Evolutionary conservation across 768 basidiomycete genomes (phyloP), one percentile per base, ranked within the genome.

Genomic region (Holtermannia corniformis): DNA sequence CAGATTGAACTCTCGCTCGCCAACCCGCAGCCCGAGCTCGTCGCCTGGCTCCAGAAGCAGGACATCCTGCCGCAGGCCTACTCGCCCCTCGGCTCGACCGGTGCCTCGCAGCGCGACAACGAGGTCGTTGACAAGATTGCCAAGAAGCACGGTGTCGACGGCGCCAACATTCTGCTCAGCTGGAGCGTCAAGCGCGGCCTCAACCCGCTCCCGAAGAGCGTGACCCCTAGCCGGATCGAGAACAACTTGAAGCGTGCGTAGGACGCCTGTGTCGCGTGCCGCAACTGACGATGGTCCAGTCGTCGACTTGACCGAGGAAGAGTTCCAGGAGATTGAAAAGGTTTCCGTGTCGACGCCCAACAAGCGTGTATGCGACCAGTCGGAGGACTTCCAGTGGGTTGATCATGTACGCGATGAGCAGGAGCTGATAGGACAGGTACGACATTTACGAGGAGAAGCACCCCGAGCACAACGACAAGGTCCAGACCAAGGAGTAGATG

Each of bases 1-100:
- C 86, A 87, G 67, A 81, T 87, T 26, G 86, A 87, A 63, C 77
- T 88, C 44, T 87, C 75, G 69, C 86, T 80, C 72, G 85, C 80
- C 78, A 79, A 82, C 64, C 84, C 86, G 20, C 86, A 88, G 63
- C 81, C 82, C 0, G 84, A 86, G 53, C 75, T 88, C n/a, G 63
- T 88, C 42, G 71, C 82, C 73, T 87, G 83, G 83, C 75, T 84
- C 1, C 81, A 81, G 66, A 79, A 81, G 44, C 78, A 83, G 54
- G 75, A 75, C 16, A 62, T 87, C 19, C 75, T 86, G 13, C 76
- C 86, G 2, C 81, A 86, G 62, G 84, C 86, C 11, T 87, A 85
- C 72, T 87, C 85, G 12, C 85, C 85, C 1, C 76, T 87, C 2
- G 85, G 85, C 46, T 79, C 84, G 57, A 75, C 72, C 47, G 75